Percentiles rank a stretch among this genome's conserved stretches.
Evolutionary conservation across 2,329 filamentous ascomycete genomes (phyloP).

Genomic region (Aspergillaceae sp.): DNA sequence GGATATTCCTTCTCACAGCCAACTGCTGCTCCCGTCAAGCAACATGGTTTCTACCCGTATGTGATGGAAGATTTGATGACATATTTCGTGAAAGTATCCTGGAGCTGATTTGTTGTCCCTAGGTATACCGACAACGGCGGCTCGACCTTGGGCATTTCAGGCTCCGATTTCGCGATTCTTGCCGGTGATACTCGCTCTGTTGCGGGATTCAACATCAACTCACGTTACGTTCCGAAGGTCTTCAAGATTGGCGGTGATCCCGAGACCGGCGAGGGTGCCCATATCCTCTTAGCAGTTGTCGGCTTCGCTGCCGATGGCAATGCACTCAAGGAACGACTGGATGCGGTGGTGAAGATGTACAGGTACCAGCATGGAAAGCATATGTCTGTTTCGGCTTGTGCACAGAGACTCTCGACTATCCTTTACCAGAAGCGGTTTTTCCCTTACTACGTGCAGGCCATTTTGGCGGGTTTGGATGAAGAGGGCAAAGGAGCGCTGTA

Average conservation of each 20-base stretch:
- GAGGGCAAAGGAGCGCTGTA: conserved; percentile 90
- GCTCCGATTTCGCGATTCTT: conserved; percentile 89
- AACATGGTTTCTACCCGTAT: conserved; percentile 88
- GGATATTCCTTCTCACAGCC: conserved; percentile 53
- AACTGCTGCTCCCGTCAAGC: conserved; percentile 42
- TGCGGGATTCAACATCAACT: conserved; percentile 98
- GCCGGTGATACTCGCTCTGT: conserved; percentile 95
- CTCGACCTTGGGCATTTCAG: conserved; percentile 88
- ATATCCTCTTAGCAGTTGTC: conserved; percentile 84
- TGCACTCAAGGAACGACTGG: conserved; percentile 85
- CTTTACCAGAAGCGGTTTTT: conserved; percentile 98
- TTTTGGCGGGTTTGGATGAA: conserved; percentile 88
- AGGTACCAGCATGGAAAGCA: conserved; percentile 95
- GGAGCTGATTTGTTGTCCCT: conserved; percentile 8
- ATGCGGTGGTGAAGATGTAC: conserved; percentile 97
- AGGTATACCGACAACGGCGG: conserved; percentile 95
- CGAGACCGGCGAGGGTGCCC: conserved; percentile 72
- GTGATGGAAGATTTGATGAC: conserved; percentile 20
- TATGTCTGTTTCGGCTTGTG: conserved; percentile 89
- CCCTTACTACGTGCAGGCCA: conserved; percentile 94
- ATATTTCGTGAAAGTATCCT: neutral
- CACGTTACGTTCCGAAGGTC: conserved; percentile 86
- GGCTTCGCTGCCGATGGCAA: conserved; percentile 93
- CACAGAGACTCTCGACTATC: conserved; percentile 88
- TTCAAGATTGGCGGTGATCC: conserved; percentile 94